Conservation (phyloP, 75 land plant species). For the Gnetum montanum region DNA sequence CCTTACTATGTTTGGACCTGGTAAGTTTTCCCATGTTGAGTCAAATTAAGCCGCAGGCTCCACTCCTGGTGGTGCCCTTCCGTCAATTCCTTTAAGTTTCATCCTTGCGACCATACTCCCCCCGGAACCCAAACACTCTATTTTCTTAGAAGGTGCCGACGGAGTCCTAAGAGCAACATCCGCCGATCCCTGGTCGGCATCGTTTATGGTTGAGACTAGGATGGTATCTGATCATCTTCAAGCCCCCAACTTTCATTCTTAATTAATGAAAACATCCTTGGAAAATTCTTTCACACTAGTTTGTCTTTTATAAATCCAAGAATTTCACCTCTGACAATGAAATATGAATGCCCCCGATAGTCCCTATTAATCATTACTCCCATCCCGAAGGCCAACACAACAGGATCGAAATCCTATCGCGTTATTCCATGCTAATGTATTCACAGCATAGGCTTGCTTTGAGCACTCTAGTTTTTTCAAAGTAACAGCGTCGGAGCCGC, state of each 20-base stretch:
- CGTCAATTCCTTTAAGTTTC: constrained; percentile 29
- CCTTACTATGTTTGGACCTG: constrained; percentile 19
- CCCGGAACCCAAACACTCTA: constrained; percentile 18
- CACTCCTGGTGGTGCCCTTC: constrained; percentile 28
- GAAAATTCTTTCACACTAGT: no score
- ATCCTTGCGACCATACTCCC: constrained; percentile 27
- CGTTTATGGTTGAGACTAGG: constrained; percentile 19
- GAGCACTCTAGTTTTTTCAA: no score
- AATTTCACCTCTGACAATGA: no score
- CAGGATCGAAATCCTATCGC: no score
- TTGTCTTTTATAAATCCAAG: no score
- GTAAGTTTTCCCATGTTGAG: constrained; percentile 23
- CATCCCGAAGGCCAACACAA: no score
- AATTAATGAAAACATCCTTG: constrained; percentile 24
- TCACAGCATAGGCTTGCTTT: no score
- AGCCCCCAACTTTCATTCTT: constrained; percentile 21
- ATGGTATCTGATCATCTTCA: constrained; percentile 14
- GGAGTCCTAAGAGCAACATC: constrained; percentile 18
- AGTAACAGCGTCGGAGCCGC: no score
- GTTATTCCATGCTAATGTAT: no score
- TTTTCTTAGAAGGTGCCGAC: constrained; percentile 18
- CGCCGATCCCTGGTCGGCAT: constrained; percentile 30
- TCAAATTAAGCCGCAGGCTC: constrained; percentile 23
- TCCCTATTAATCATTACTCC: no score
- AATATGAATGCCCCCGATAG: no score